Base-by-base conservation (phyloP, 2,329 filamentous ascomycete species). In the Xylaria sp. region DNA sequence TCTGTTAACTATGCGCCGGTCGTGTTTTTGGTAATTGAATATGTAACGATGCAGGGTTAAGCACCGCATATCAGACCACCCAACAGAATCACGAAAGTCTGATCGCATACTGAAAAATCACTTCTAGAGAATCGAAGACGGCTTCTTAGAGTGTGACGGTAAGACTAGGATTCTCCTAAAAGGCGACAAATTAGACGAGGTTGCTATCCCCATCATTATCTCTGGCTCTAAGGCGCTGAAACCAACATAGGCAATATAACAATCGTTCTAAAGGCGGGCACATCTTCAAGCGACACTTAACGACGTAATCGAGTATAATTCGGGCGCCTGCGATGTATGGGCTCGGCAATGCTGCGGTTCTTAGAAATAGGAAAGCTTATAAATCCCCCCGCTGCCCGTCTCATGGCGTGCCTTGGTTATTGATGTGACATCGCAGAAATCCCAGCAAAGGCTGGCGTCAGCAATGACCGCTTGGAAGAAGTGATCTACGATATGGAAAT, bases 221-320 rank as follows among this genome's bases (percentile, higher is more conserved):
- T 3, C 28, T 2, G 5, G 28, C 28, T 3, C 5, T 2, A 28
- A 2, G 28, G 28, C 28, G 28, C 28, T 3, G 46, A 32, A 3
- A 28, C 25, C 34, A 41, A 46, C 13, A 46, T 52, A 6, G 50
- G 25, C 7, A 51, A 13, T 9, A 28, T 25, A 8, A 39, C 28
- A 13, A 46, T 23, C 0, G 39, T 46, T 12, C 39, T 13, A 23
- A 23, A 32, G 23, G 56, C 20, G 5, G 20, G 32, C 15, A 32
- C 59, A 28, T 62, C 46, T 48, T 28, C 58, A 20, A 15, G 10
- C 18, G 39, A 41, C 20, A 51, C 25, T 32, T 3, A 20, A 12
- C n/a, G 39, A 52, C 18, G 25, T 61, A 34, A 41, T n/a, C 13
- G 58, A 61, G n/a, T n/a, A n/a, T n/a, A n/a, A n/a, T 28, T 28